Conservation (phyloP, 345 rosid genomes). For the rapeseed (Brassica napus) region Da-Ae NC_063447.1:56707001-56707500, state of each 20-base stretch:
- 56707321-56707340: conserved; percentile 28
- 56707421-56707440: conserved; percentile 18
- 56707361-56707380: conserved; percentile 14
- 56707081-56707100: background rate
- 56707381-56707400: conserved; percentile 7
- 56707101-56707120: background rate
- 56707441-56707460: conserved; percentile 21
- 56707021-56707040: background rate
- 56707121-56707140: background rate
- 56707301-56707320: conserved; percentile 19
- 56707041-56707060: background rate
- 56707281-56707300: conserved; percentile 28
- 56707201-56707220: background rate
- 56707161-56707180: background rate
- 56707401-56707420: conserved; percentile 27
- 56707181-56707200: background rate
- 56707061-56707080: background rate
- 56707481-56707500: background rate
- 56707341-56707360: conserved; percentile 14
- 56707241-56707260: conserved; percentile 31
- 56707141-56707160: background rate
- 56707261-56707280: background rate
- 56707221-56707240: conserved; percentile 10
- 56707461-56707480: background rate
- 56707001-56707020: background rate